Percentiles rank a stretch among this genome's conserved stretches.
phyloP scores from a whole-genome alignment of 345 rosid species.

The Turnera subulata region DNA sequence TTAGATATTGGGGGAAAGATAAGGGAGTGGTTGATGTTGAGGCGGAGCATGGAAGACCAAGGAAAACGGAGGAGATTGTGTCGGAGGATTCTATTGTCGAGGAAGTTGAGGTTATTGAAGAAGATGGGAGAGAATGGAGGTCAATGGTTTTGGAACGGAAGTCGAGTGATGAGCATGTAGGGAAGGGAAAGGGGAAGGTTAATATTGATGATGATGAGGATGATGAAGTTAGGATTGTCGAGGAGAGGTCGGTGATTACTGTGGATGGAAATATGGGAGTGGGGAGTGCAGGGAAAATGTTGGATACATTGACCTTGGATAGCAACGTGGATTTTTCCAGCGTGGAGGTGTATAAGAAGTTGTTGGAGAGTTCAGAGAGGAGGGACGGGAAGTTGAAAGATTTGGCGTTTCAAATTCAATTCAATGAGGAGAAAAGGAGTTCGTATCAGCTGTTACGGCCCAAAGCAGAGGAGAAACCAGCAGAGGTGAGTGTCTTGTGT shows the following conservation, averaged over 20 bases:
- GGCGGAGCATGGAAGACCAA: constrained; percentile 25
- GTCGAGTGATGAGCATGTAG: background rate
- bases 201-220: constrained; percentile 7
- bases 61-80: constrained; percentile 20
- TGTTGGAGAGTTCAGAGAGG: constrained; percentile 51
- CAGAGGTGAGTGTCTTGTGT: constrained; percentile 26
- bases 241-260: constrained; percentile 40
- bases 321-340: constrained; percentile 25
- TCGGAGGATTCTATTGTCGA: constrained; percentile 57
- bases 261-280: constrained; percentile 35
- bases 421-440: constrained; percentile 40
- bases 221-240: constrained; percentile 28
- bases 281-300: constrained; percentile 41
- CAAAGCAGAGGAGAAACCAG: constrained; percentile 37
- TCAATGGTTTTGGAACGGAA: constrained; percentile 21
- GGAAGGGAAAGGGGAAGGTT: too few species aligned
- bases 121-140: constrained; percentile 28
- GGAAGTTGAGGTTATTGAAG: constrained; percentile 39
- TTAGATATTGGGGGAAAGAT: constrained; percentile 33
- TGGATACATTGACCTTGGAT: constrained; percentile 40
- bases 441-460: constrained; percentile 40
- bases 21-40: constrained; percentile 45
- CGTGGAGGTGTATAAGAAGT: constrained; percentile 59
- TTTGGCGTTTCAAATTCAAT: constrained; percentile 55
- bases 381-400: constrained; percentile 40